Conservation (phyloP, 2,329 filamentous ascomycete species). For the Thelonectria discophora region DNA sequence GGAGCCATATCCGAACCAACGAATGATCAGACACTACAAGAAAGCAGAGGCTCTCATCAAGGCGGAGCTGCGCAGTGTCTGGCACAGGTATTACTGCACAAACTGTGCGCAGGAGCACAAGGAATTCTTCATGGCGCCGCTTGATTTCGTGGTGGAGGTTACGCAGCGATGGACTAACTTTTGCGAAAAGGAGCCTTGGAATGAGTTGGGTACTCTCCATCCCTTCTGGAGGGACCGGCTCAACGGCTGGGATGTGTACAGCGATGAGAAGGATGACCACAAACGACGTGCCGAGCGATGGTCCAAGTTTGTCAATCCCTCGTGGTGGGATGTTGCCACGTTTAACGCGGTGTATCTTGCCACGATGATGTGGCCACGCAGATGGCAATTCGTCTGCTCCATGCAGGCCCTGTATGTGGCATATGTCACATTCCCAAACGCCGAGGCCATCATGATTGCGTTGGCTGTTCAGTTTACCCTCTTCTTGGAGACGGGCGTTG, state of each 20-base stretch:
- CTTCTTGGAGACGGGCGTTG: background rate
- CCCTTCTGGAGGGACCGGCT: conserved; percentile 2
- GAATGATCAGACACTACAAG: background rate
- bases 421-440: conserved; percentile 6
- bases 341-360: background rate
- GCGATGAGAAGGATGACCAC: conserved; percentile 4
- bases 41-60: background rate
- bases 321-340: background rate
- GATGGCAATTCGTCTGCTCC: conserved; percentile 6
- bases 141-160: background rate
- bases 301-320: conserved; percentile 6
- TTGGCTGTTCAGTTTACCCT: conserved; percentile 6
- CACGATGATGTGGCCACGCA: conserved; percentile 1
- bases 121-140: conserved; percentile 1
- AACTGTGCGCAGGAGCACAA: background rate
- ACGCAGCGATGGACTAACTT: conserved; percentile 6
- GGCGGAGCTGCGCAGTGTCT: background rate
- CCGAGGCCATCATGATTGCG: background rate
- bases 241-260: background rate
- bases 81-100: background rate
- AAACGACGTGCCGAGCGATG: background rate
- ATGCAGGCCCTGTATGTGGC: conserved; percentile 3
- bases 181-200: conserved; percentile 12
- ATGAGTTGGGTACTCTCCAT: conserved; percentile 1
- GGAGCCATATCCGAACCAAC: background rate